Conservation (phyloP, 2,329 filamentous ascomycete genomes). For the Bisporella sp. region DNA sequence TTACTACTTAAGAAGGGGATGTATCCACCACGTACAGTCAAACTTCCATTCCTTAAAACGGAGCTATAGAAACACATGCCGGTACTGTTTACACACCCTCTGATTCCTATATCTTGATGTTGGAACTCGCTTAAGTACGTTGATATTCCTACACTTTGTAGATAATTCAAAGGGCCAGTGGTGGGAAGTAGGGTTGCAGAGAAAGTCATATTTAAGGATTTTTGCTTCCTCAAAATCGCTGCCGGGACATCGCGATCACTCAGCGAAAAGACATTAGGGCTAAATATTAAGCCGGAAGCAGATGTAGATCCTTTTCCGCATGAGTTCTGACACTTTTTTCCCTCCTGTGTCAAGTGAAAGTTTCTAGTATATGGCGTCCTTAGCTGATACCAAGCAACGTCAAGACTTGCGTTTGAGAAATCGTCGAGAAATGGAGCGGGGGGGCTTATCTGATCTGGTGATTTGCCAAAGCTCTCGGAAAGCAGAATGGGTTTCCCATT, state of each 20-base stretch:
- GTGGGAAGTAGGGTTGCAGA: conserved; percentile 7
- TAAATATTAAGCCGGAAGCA: conserved; percentile 4
- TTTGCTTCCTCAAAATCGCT: conserved; percentile 16
- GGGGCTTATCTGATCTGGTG: conserved; percentile 6
- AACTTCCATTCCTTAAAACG: conserved; percentile 8
- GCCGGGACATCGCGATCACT: conserved; percentile 14
- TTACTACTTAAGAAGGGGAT: background rate
- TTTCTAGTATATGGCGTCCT: conserved; percentile 12
- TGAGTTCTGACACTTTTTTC: background rate
- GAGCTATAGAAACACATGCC: conserved; percentile 12
- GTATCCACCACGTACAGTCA: conserved; percentile 3
- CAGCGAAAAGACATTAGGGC: conserved; percentile 12
- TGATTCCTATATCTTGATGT: conserved; percentile 15
- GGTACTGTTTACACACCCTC: conserved; percentile 7
- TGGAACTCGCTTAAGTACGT: conserved; percentile 14
- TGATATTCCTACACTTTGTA: conserved; percentile 10
- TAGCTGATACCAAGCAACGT: conserved; percentile 13
- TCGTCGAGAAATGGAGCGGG: conserved; percentile 8
- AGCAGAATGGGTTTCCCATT: conserved; percentile 11
- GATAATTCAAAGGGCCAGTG: conserved; percentile 1
- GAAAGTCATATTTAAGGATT: conserved; percentile 17
- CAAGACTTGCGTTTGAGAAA: conserved; percentile 6
- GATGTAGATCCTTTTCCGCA: background rate
- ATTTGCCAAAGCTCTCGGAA: conserved; percentile 4
- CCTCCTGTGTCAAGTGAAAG: conserved; percentile 2